These are phyloP conservation scores for Staphylotrichum longicolle DNA, from an alignment of 495 filamentous ascomycete genomes.

Conservation along the genomic window DNA sequence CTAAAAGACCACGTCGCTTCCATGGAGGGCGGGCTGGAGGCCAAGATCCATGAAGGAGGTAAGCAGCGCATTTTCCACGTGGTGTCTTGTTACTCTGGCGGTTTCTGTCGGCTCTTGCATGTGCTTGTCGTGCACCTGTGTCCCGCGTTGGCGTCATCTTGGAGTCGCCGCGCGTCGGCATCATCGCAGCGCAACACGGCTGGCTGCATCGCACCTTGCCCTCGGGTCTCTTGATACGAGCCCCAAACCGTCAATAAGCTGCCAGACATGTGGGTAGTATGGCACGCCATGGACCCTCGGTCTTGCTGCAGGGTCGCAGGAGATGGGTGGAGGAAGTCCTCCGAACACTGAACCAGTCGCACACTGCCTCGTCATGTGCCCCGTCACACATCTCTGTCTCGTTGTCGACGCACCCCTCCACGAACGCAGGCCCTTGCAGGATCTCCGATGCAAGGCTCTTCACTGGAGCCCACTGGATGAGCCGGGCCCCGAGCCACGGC, in stretches of 20 bases:
- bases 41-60: slow-evolving; percentile 91
- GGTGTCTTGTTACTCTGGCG: slow-evolving; percentile 15
- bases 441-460: slow-evolving; percentile 28
- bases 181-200: slow-evolving; percentile 17
- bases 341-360: background rate
- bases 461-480: slow-evolving; percentile 1
- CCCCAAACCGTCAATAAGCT: no score
- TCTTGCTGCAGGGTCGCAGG: no score
- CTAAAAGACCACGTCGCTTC: slow-evolving; percentile 84
- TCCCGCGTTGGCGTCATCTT: slow-evolving; percentile 10
- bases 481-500: slow-evolving; percentile 15
- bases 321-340: background rate
- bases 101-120: slow-evolving; percentile 42
- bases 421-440: slow-evolving; percentile 24
- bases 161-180: slow-evolving; percentile 6
- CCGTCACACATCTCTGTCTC: background rate
- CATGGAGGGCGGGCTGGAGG: slow-evolving; percentile 90
- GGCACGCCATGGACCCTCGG: background rate
- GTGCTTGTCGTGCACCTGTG: slow-evolving; percentile 11
- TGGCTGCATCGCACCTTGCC: slow-evolving; percentile 13
- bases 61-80: slow-evolving; percentile 38
- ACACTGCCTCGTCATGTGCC: slow-evolving; percentile 5
- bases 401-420: slow-evolving; percentile 2
- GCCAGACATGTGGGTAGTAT: background rate
- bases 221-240: background rate